Conservation (phyloP, 768 basidiomycete species). For the Rhodotorula kratochvilovae region DNA sequence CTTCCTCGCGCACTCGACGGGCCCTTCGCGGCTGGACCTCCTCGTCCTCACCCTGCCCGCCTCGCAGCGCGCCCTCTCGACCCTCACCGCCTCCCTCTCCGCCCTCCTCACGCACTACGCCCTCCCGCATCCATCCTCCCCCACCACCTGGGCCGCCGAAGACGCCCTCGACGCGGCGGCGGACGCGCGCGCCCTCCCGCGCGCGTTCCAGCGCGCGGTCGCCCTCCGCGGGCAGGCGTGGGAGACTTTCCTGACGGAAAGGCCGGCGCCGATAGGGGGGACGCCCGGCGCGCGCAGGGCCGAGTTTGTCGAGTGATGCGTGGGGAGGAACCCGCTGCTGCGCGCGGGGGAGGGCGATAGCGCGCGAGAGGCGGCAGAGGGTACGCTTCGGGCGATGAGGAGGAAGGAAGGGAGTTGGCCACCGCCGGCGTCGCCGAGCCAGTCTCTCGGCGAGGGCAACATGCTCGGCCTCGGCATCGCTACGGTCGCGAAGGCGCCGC, state of each 20-base stretch:
- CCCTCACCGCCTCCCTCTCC: slow-evolving; percentile 15
- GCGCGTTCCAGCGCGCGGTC: slow-evolving; percentile 30
- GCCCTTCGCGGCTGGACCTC: slow-evolving; percentile 8
- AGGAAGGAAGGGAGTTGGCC: background rate
- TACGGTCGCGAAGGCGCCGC: no score
- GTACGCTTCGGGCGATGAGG: no score
- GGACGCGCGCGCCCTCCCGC: slow-evolving; percentile 22
- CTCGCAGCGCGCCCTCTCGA: background rate
- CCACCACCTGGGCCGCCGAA: slow-evolving; percentile 4
- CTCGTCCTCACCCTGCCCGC: slow-evolving; percentile 17
- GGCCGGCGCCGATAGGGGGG: background rate
- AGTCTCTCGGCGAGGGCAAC: no score
- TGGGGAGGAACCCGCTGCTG: slow-evolving; percentile 7
- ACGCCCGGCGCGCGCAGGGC: slow-evolving; percentile 6
- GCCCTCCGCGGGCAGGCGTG: slow-evolving; percentile 16
- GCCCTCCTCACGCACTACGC: slow-evolving; percentile 15
- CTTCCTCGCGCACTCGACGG: slow-evolving; percentile 12
- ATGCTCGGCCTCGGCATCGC: no score
- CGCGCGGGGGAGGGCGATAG: background rate
- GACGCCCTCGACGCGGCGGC: slow-evolving; percentile 1
- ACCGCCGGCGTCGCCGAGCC: no score
- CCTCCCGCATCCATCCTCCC: background rate
- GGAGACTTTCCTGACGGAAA: slow-evolving; percentile 7
- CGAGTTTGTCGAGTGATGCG: slow-evolving; percentile 27
- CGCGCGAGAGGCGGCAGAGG: background rate